These are phyloP conservation scores for Arabidopsis thaliana DNA, from an alignment of 345 rosid species.

Conservation along the genomic window TAIR10.1 NC_003074.8:16415001-16415500, in stretches of 20 bases:
- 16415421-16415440: no score
- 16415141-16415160: background rate
- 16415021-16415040: background rate
- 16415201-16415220: conserved; percentile 5
- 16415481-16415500: background rate
- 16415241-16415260: conserved; percentile 35
- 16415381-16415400: background rate
- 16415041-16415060: conserved; percentile 25
- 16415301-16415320: conserved; percentile 32
- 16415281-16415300: conserved; percentile 39
- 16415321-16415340: conserved; percentile 24
- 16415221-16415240: conserved; percentile 35
- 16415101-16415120: conserved; percentile 64
- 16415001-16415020: conserved; percentile 28
- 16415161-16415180: conserved; percentile 26
- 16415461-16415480: background rate
- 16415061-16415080: background rate
- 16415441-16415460: background rate
- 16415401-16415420: conserved; percentile 2
- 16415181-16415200: conserved; percentile 6
- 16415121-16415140: conserved; percentile 68
- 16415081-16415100: conserved; percentile 84
- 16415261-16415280: conserved; percentile 10
- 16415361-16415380: conserved; percentile 1
- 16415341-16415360: conserved; percentile 26